A percentile compares a stretch with the other conserved stretches of the same genome.
These are phyloP conservation scores for Thelephora aurantiotincta DNA, from an alignment of 768 basidiomycete genomes.

Conservation along the genomic window DNA sequence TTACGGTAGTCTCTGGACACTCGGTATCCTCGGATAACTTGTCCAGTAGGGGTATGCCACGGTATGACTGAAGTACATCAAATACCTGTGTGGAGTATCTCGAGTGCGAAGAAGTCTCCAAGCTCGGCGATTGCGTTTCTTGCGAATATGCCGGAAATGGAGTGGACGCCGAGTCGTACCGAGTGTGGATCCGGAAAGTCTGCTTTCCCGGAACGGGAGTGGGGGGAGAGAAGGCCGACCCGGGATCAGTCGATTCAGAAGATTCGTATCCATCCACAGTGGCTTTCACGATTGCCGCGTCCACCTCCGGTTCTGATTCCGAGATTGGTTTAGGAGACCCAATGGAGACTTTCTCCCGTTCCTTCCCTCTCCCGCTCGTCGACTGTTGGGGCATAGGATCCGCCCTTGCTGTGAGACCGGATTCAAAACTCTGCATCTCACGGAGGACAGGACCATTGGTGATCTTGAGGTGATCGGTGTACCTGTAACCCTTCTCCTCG, in stretches of 20 bases:
- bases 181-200: neutral
- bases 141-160: no score
- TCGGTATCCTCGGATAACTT: conserved; percentile 40
- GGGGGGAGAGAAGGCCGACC: neutral
- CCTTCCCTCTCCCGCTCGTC: neutral
- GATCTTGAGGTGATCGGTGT: conserved; percentile 19
- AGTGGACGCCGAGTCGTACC: no score
- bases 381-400: conserved; percentile 10
- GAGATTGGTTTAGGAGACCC: neutral
- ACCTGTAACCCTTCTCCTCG: conserved; percentile 15
- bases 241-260: neutral
- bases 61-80: conserved; percentile 68
- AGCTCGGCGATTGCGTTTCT: neutral
- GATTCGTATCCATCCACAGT: neutral
- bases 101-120: conserved; percentile 37
- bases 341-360: neutral
- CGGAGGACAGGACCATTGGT: conserved; percentile 34
- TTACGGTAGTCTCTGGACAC: conserved; percentile 40
- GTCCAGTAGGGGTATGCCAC: conserved; percentile 63
- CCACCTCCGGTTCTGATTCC: no score
- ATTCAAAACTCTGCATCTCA: conserved; percentile 83
- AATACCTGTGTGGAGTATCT: conserved; percentile 66
- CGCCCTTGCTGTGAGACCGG: conserved; percentile 62
- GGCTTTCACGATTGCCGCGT: neutral
- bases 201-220: neutral